phyloP scores from a whole-genome alignment of 352 stramenopile genomes.

The Phytophthora macrochlamydospora region DNA sequence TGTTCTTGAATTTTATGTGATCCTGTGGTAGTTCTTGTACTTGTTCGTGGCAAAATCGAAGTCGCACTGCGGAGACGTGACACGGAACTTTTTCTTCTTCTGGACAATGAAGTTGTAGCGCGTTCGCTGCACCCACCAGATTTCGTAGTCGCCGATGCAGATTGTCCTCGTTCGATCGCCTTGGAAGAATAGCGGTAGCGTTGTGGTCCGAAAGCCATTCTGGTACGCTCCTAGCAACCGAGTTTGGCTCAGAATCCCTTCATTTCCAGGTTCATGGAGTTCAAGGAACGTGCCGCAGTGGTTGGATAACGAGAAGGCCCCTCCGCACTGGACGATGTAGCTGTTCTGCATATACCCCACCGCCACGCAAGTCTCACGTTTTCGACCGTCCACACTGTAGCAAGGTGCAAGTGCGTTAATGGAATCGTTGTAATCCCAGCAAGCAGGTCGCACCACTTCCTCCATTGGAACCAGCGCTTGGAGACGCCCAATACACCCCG shows the following conservation, averaged over 20 bases:
- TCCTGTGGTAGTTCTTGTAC: slow-evolving; percentile 75
- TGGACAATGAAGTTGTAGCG: slow-evolving; percentile 84
- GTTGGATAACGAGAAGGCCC: slow-evolving; percentile 68
- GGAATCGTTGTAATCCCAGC: slow-evolving; percentile 86
- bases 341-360: slow-evolving; percentile 84
- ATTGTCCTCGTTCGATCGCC: slow-evolving; percentile 68
- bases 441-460: slow-evolving; percentile 64
- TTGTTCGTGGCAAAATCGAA: slow-evolving; percentile 82
- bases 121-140: slow-evolving; percentile 89
- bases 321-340: slow-evolving; percentile 79
- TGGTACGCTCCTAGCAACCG: slow-evolving; percentile 72
- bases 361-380: slow-evolving; percentile 64
- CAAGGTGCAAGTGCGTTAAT: slow-evolving; percentile 71
- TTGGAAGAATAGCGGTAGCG: slow-evolving; percentile 69
- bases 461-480: slow-evolving; percentile 52
- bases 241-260: slow-evolving; percentile 78
- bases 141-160: slow-evolving; percentile 77
- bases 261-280: slow-evolving; percentile 66
- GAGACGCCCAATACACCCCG: slow-evolving; percentile 58
- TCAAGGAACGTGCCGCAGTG: slow-evolving; percentile 89
- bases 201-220: slow-evolving; percentile 78
- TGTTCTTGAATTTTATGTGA: slow-evolving; percentile 10
- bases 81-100: slow-evolving; percentile 76
- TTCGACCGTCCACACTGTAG: slow-evolving; percentile 62
- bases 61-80: slow-evolving; percentile 70